A percentile compares a stretch with the other conserved stretches of the same genome.
Evolutionary conservation across 2,329 filamentous ascomycete genomes (phyloP).

Genomic region (Penicillium sp.): DNA sequence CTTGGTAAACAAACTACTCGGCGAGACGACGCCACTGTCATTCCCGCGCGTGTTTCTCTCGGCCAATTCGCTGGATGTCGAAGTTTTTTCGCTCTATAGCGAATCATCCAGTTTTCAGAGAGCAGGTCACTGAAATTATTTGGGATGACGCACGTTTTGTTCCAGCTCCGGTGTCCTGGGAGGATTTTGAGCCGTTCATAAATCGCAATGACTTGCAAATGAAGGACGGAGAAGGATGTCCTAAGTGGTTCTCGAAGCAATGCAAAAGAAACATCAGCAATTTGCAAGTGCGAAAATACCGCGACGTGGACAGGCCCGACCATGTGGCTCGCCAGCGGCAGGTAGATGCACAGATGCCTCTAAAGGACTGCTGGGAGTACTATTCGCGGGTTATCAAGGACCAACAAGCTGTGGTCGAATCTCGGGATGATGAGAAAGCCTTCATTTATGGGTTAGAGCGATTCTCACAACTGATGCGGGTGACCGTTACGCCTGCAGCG

Average conservation of each 20-base stretch:
- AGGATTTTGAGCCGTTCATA: neutral
- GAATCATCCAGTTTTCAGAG: slow-evolving; percentile 34
- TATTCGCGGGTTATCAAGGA: too few species aligned
- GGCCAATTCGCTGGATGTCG: slow-evolving; percentile 41
- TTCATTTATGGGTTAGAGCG: slow-evolving; percentile 35
- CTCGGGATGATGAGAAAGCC: slow-evolving; percentile 29
- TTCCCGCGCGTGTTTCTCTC: slow-evolving; percentile 43
- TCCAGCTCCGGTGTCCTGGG: slow-evolving; percentile 3
- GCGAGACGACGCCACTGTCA: slow-evolving; percentile 19
- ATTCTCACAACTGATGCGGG: slow-evolving; percentile 38
- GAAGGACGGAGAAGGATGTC: slow-evolving; percentile 10
- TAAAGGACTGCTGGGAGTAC: too few species aligned
- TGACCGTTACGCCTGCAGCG: slow-evolving; percentile 44
- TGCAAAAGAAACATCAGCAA: slow-evolving; percentile 12
- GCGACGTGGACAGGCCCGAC: slow-evolving; percentile 9
- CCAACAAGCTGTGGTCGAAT: slow-evolving; percentile 22
- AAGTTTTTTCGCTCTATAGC: slow-evolving; percentile 40
- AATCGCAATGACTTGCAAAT: slow-evolving; percentile 3
- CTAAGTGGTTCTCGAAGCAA: slow-evolving; percentile 12
- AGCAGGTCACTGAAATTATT: slow-evolving; percentile 40
- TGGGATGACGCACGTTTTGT: slow-evolving; percentile 29
- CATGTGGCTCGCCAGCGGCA: neutral
- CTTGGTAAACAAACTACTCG: slow-evolving; percentile 20
- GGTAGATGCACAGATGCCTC: neutral
- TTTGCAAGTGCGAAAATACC: slow-evolving; percentile 6